Evolutionary conservation across 1,139 yeast species (phyloP), one percentile per base, ranked within the genome.

Genomic region (Suhomyces bolitotheri): DNA sequence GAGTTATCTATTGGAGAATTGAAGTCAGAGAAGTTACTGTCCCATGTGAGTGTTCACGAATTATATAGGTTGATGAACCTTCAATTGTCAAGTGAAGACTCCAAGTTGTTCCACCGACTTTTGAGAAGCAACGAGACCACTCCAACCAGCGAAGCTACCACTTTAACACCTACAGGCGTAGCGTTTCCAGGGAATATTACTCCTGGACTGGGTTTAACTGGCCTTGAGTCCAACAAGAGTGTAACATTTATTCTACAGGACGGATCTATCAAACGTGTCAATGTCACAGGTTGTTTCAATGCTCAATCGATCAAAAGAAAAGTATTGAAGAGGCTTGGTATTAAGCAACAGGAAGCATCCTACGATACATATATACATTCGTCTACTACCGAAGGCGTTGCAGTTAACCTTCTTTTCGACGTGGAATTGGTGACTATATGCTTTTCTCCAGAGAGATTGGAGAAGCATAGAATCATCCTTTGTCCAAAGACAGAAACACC

Each of bases 391-490:
- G 41, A 30, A 25, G 20, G 29, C 5, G 28, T 28, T 7, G 33
- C 39, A 4, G 60, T 81, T 2, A 79, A 74, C 36, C 54, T 76
- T 22, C 64, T 89, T 28, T 81, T 76, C 49, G 96, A 87, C 50
- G 85, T 83, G 10, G 96, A 87, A 54, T 69, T 89, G 30, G 87
- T 86, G 2, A 80, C 95, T 0, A 79, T 86, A 5, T 85, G 96
- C 53, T 90, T 84, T 51, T 80, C 90, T 0, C 73, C 79, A 3
- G 89, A 82, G 34, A 64, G 90, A 26, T 58, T 72, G 7, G 95
- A 86, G 48, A 83, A 86, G 46, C 78, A 80, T 47, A 64, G 96
- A 34, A 70, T 89, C 16, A 78, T 90, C 40, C 65, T 89, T 27
- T 84, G 92, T 43, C 77, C 81, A 8, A 70, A 67, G 36, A 76